Conservation (phyloP, 371 early-diverging fungal genomes). For the Lichtheimia ramosa region DNA sequence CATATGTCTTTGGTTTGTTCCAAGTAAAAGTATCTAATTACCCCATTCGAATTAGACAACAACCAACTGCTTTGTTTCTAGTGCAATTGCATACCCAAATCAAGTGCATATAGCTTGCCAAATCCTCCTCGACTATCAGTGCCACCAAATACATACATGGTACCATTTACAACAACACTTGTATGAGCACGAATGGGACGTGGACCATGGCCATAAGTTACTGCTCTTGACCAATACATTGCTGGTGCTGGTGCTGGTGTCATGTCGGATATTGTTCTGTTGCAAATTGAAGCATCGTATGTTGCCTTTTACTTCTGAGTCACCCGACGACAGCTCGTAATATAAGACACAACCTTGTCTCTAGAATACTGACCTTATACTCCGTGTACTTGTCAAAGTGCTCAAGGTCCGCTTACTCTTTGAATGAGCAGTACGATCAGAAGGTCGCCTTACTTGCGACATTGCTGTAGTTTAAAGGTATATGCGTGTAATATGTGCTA, state of each 20-base stretch:
- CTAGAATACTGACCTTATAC: too few relatives aligned
- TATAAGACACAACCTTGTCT: not conserved
- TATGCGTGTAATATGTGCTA: too few relatives aligned
- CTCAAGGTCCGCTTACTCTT: too few relatives aligned
- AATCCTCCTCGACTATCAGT: conserved; percentile 72
- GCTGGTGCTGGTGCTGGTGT: conserved; percentile 68
- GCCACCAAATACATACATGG: conserved; percentile 86
- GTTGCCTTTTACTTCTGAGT: not conserved
- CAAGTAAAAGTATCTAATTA: conserved; percentile 76
- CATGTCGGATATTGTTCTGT: not conserved
- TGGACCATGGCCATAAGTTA: conserved; percentile 64
- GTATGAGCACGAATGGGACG: conserved; percentile 78
- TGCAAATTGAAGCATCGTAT: too few relatives aligned
- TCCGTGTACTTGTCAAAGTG: too few relatives aligned
- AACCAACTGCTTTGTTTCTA: not conserved
- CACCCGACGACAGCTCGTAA: not conserved
- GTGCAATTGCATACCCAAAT: conserved; percentile 56
- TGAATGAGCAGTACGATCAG: not conserved
- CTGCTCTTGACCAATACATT: conserved; percentile 82
- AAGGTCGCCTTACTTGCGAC: not conserved
- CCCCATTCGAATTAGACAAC: not conserved
- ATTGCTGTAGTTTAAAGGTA: not conserved
- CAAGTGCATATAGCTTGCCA: conserved; percentile 75
- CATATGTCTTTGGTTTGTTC: conserved; percentile 66
- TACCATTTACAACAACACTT: conserved; percentile 70